Evolutionary conservation across 2,329 filamentous ascomycete genomes (phyloP).

Genomic region (Colletotrichum simmondsii): DNA sequence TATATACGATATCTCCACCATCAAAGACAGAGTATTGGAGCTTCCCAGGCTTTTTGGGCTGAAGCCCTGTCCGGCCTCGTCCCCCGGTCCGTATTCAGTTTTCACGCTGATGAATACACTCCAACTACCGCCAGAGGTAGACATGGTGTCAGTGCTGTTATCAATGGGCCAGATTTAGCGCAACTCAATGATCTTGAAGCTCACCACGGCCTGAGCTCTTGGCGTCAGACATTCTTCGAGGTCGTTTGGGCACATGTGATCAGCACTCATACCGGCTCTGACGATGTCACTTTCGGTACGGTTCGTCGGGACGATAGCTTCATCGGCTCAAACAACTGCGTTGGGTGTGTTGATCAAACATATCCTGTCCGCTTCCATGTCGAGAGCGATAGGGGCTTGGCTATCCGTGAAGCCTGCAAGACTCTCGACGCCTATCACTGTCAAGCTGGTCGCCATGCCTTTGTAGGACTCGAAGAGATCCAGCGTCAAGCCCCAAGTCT

Average conservation of each 20-base stretch:
- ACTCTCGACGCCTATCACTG: background rate
- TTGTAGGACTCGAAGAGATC: background rate
- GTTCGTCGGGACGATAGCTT: slow-evolving; percentile 10
- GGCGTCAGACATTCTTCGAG: slow-evolving; percentile 9
- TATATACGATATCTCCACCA: background rate
- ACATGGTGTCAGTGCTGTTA: background rate
- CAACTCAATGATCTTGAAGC: background rate
- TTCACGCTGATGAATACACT: background rate
- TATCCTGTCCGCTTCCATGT: background rate
- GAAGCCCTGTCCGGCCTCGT: background rate
- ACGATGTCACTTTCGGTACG: background rate
- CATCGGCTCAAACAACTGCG: background rate
- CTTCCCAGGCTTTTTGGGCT: background rate
- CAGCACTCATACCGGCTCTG: background rate
- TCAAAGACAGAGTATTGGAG: background rate
- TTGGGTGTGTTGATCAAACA: slow-evolving; percentile 11
- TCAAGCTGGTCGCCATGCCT: slow-evolving; percentile 3
- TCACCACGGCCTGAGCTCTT: background rate
- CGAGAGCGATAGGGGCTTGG: background rate
- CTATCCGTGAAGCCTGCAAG: background rate
- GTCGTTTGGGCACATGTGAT: slow-evolving; percentile 4
- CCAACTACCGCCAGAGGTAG: background rate
- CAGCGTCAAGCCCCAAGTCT: background rate
- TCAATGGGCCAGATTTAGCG: background rate
- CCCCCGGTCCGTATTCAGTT: background rate